Evolutionary conservation across 495 filamentous ascomycete species (phyloP).

Genomic region (Lophium mytilinum): DNA sequence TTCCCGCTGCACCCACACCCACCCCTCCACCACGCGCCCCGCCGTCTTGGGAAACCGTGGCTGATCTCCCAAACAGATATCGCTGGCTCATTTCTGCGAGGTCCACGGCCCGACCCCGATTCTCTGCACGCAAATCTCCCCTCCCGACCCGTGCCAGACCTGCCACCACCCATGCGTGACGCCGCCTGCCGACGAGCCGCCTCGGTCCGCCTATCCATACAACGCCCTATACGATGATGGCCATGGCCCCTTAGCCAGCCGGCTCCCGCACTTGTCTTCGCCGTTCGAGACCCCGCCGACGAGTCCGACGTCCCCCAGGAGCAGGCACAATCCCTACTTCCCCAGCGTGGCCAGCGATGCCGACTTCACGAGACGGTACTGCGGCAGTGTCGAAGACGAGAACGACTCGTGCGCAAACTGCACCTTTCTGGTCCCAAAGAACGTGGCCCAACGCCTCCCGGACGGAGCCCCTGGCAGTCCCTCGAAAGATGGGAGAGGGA

Average conservation of each 20-base stretch:
- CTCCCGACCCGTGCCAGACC: conserved; percentile 62
- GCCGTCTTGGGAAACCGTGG: conserved; percentile 11
- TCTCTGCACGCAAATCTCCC: conserved; percentile 81
- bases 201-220: conserved; percentile 14
- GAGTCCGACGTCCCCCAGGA: conserved; percentile 40
- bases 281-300: conserved; percentile 54
- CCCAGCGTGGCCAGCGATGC: conserved; percentile 35
- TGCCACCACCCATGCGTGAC: conserved; percentile 51
- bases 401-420: conserved; percentile 55
- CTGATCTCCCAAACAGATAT: conserved; percentile 52
- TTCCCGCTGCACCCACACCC: neutral
- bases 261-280: conserved; percentile 27
- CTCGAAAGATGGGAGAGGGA: conserved; percentile 42
- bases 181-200: conserved; percentile 23
- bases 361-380: conserved; percentile 29
- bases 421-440: conserved; percentile 47
- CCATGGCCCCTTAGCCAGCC: conserved; percentile 5
- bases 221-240: conserved; percentile 18
- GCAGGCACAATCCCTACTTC: conserved; percentile 29
- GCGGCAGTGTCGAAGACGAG: conserved; percentile 36
- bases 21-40: conserved; percentile 4
- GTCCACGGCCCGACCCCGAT: conserved; percentile 90
- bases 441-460: conserved; percentile 47
- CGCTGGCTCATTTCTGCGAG: conserved; percentile 94
- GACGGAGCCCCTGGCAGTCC: conserved; percentile 44